Conservation (phyloP, 805 yeast genomes). For the Nakazawaea ambrosiae region DNA sequence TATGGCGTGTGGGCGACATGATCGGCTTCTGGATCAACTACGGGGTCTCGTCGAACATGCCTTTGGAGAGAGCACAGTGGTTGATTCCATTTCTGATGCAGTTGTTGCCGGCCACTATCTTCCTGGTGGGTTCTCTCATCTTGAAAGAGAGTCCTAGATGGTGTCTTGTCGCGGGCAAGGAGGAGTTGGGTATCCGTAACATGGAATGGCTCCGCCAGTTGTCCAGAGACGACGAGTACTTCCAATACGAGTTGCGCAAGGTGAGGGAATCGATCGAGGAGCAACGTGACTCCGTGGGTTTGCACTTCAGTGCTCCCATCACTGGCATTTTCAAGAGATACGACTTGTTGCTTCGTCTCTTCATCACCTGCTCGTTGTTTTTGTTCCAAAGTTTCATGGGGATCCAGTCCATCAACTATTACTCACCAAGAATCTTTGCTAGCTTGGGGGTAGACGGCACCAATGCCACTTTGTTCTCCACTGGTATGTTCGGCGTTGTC, state of each 20-base stretch:
- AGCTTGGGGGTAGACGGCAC: slow-evolving; percentile 42
- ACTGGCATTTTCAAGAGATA: slow-evolving; percentile 24
- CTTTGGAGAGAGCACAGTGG: slow-evolving; percentile 33
- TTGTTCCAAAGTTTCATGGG: slow-evolving; percentile 40
- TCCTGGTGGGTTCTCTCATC: slow-evolving; percentile 30
- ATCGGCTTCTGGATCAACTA: slow-evolving; percentile 45
- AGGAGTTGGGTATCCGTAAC: slow-evolving; percentile 26
- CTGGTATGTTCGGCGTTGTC: slow-evolving; percentile 46
- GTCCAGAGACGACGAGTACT: slow-evolving; percentile 30
- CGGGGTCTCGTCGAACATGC: slow-evolving; percentile 32
- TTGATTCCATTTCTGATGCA: slow-evolving; percentile 40
- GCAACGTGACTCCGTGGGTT: slow-evolving; percentile 22
- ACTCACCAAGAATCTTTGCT: slow-evolving; percentile 43
- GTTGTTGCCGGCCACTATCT: slow-evolving; percentile 31
- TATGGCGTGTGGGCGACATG: slow-evolving; percentile 43
- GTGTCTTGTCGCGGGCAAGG: slow-evolving; percentile 28
- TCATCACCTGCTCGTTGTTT: slow-evolving; percentile 30
- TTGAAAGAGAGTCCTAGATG: slow-evolving; percentile 42
- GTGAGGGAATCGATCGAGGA: slow-evolving; percentile 20
- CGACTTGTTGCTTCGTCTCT: slow-evolving; percentile 26
- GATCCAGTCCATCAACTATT: slow-evolving; percentile 44
- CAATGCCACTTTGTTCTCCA: slow-evolving; percentile 39
- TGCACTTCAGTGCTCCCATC: slow-evolving; percentile 33
- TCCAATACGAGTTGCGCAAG: slow-evolving; percentile 30
- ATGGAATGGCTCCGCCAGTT: slow-evolving; percentile 32